phyloP scores from a whole-genome alignment of 768 basidiomycete species.

The Tricholoma terreum region DNA sequence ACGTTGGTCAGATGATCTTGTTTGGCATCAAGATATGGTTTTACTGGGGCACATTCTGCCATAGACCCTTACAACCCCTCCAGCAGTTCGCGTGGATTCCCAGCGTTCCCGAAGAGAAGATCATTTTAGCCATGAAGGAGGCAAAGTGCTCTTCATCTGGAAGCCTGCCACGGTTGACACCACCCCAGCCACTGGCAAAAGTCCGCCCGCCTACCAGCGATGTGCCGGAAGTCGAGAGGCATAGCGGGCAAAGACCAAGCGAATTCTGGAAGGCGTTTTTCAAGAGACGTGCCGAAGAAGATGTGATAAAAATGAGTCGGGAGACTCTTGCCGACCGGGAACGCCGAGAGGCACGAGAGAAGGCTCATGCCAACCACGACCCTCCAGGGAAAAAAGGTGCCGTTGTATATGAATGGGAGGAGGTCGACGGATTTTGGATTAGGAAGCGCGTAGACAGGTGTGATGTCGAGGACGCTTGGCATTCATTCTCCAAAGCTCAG shows the following conservation, averaged over 20 bases:
- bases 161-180: background rate
- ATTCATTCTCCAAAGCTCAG: background rate
- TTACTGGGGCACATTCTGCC: background rate
- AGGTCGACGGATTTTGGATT: conserved; percentile 1
- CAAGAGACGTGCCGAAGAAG: background rate
- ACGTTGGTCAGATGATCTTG: background rate
- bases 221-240: background rate
- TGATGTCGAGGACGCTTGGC: background rate
- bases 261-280: background rate
- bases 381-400: background rate
- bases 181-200: background rate
- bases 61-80: background rate
- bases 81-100: background rate
- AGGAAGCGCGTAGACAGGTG: background rate
- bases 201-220: background rate
- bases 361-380: background rate
- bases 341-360: background rate
- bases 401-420: background rate
- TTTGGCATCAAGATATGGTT: background rate
- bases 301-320: background rate
- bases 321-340: background rate
- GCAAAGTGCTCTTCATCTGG: background rate
- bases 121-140: background rate
- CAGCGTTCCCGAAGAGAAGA: background rate
- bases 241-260: background rate